Conservation (phyloP, 2,329 filamentous ascomycete species). For the Bipolaris oryzae region DNA sequence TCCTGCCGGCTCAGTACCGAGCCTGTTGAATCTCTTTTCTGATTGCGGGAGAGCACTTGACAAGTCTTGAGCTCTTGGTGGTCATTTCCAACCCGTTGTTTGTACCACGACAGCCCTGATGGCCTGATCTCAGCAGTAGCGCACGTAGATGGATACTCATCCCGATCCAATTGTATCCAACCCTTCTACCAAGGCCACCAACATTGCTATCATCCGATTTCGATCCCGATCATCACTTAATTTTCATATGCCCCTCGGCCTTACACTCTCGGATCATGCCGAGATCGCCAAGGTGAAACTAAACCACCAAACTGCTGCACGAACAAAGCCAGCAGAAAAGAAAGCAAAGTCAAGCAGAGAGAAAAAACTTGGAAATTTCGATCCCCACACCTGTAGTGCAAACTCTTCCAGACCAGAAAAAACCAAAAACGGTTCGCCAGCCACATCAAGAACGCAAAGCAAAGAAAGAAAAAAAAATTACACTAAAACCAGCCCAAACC, state of each 20-base stretch:
- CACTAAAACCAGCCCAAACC: slow-evolving; percentile 3
- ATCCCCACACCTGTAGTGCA: neutral
- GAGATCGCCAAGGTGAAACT: neutral
- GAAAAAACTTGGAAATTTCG: neutral
- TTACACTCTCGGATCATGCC: slow-evolving; percentile 4
- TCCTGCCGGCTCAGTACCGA: slow-evolving; percentile 5
- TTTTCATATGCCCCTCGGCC: neutral
- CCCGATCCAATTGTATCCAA: neutral
- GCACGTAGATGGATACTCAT: neutral
- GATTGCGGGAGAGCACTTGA: neutral
- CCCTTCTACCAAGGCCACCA: neutral
- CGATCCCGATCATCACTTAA: slow-evolving; percentile 1
- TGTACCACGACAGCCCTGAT: neutral
- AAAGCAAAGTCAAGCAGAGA: neutral
- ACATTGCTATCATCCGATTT: neutral
- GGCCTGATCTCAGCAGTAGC: neutral
- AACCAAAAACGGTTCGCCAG: neutral
- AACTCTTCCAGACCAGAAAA: neutral
- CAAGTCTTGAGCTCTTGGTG: neutral
- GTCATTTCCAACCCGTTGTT: neutral
- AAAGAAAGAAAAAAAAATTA: neutral
- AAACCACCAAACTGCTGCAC: neutral
- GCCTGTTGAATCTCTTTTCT: neutral
- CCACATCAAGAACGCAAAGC: neutral
- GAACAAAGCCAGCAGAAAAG: neutral